Base-by-base conservation (phyloP, 2,329 filamentous ascomycete species). In the Botrytis pseudocinerea region DNA sequence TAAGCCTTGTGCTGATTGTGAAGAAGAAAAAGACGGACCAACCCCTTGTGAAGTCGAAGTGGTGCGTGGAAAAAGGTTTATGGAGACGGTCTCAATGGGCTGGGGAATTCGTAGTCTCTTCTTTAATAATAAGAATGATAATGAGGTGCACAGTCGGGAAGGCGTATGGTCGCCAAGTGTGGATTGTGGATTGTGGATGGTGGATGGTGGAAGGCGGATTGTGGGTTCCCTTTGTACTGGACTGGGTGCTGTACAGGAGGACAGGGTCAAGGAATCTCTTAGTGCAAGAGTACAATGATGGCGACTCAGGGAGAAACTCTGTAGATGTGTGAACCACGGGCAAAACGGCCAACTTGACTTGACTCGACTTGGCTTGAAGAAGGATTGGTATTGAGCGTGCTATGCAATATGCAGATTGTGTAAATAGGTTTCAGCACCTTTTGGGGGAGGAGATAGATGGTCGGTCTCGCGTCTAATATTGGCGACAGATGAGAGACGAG, bases 121-220 rank as follows among this genome's bases (percentile, higher is more conserved):
- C 40, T 22, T 44, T 32, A 22, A 54, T 54, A 54, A 28, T 57
- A 57, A 57, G 28, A 57, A 57, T 32, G 9, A 57, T 28, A 18
- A 57, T 57, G n/a, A 57, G 51, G 35, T 57, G 46, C 48, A 40
- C 64, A 54, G 68, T 62, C 68, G 68, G 54, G 28, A 70, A 60
- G 68, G n/a, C 32, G 68, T 70, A 44, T 70, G 54, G n/a, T 22
- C 44, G 68, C 38, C 42, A 70, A 70, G 51, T 46, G 51, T 61
- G 38, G 54, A 25, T 28, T 28, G 25, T 14, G 40, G 35, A 35
- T 35, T 7, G 35, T 63, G 61, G 38, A 59, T 59, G 28, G 60
- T 40, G 35, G 35, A 62, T 62, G 60, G 38, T 63, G 61, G 64
- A 66, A 40, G 46, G 46, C 64, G 64, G 64, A 66, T 66, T 40